Base-by-base conservation (phyloP, 495 filamentous ascomycete species). In the Evansstolkia leycettana region DNA sequence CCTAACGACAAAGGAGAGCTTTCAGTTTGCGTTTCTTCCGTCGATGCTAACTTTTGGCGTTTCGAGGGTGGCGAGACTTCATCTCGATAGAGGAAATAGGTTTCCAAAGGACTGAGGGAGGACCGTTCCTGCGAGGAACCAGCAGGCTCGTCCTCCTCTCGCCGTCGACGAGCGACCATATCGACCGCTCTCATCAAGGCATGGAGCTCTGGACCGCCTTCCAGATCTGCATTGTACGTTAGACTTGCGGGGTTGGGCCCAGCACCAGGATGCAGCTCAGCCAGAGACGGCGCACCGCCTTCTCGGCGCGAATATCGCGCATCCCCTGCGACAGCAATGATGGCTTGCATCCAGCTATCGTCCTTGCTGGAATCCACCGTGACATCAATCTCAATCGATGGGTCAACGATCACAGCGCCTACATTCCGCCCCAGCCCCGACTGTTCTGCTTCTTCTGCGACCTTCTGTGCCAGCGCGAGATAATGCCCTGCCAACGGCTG, bases 181-280 rank as follows among this genome's bases (percentile, higher is more conserved):
- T 77, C 86, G 39, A 90, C 81, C n/a, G 77, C 85, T 33, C 92
- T 70, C 70, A 95, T 77, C 9, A 83, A 70, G 5, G 84, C 74
- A 50, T 98, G 90, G 11, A 78, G 73, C 65, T 87, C 80, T 1
- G 77, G 72, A 37, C 90, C 86, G 28, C 82, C 84, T 20, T 56
- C 61, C 7, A 46, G 15, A 29, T 65, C 57, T 0, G 55, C 29
- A 10, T 58, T 37, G 29, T 60, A 67, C 7, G 28, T 43, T 5
- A 42, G 14, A 28, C 40, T 43, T 2, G 41, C 52, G 0, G 59
- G 55, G 33, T 61, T 60, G 1, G 58, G 59, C 0, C 46, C 44
- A 1, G 25, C 15, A 1, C 39, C 48, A 7, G 31, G 33, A 24
- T 57, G 48, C 13, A 34, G 20, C 20, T 53, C 52, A 3, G 44